A percentile compares a stretch with the other conserved stretches of the same genome.
phyloP scores from a whole-genome alignment of 768 basidiomycete genomes.

The Clitopilus hobsonii region DNA sequence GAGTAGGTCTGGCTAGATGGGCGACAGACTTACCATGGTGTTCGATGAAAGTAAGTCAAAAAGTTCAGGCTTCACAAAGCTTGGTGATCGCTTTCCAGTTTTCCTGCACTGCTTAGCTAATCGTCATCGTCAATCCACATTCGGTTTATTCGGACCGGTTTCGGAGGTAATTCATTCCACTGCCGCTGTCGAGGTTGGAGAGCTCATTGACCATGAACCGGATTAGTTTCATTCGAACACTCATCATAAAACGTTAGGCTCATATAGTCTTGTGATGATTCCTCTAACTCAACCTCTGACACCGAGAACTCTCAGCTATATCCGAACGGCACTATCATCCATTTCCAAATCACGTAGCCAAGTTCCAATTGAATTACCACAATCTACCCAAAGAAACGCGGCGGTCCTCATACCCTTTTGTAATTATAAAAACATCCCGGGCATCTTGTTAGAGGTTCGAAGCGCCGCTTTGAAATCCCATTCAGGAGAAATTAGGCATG shows the following conservation, averaged over 20 bases:
- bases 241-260: conserved; percentile 3
- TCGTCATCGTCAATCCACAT: neutral
- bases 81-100: neutral
- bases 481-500: conserved; percentile 79
- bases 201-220: neutral
- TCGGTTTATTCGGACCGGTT: neutral
- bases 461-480: conserved; percentile 60
- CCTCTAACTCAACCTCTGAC: conserved; percentile 36
- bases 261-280: conserved; percentile 13
- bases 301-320: conserved; percentile 23
- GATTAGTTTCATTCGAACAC: neutral
- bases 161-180: no score
- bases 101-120: neutral
- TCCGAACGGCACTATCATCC: conserved; percentile 17
- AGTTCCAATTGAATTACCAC: conserved; percentile 6
- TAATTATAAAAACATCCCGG: conserved; percentile 62
- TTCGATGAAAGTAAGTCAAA: neutral
- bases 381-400: conserved; percentile 35
- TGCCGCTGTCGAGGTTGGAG: neutral
- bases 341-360: conserved; percentile 2
- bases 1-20: no score
- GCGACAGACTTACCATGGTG: neutral
- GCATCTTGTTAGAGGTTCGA: conserved; percentile 70
- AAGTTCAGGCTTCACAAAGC: no score
- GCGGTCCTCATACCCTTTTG: conserved; percentile 76